Percentiles rank a stretch among this genome's conserved stretches.
phyloP scores from a whole-genome alignment of 768 basidiomycete species.

The Auricularia sp. region DNA sequence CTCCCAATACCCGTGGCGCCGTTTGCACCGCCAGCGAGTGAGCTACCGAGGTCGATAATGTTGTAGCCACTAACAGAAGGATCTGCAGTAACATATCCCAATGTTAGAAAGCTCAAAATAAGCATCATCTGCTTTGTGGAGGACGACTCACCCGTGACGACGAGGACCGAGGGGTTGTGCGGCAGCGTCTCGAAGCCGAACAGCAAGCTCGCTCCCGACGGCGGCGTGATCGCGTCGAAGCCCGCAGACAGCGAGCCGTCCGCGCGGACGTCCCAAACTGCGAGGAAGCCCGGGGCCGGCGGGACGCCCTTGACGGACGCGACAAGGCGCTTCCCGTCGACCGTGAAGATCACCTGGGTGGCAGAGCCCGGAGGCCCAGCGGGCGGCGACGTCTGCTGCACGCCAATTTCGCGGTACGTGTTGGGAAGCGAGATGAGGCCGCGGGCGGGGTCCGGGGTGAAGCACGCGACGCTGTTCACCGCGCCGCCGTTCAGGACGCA shows the following conservation, averaged over 20 bases:
- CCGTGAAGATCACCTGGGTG: slow-evolving; percentile 38
- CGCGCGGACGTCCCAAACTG: slow-evolving; percentile 36
- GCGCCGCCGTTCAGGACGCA: slow-evolving; percentile 37
- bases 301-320: slow-evolving; percentile 43
- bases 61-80: slow-evolving; percentile 20
- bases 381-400: slow-evolving; percentile 44
- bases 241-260: slow-evolving; percentile 37
- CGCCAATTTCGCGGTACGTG: slow-evolving; percentile 32
- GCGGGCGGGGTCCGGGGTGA: slow-evolving; percentile 30
- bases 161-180: neutral
- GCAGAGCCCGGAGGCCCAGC: slow-evolving; percentile 37
- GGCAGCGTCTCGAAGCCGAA: slow-evolving; percentile 32
- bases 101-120: too few species aligned
- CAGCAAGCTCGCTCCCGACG: slow-evolving; percentile 34
- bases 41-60: slow-evolving; percentile 18
- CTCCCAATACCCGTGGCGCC: neutral
- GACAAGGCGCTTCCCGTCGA: slow-evolving; percentile 34
- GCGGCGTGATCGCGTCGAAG: slow-evolving; percentile 27
- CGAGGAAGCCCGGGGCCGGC: slow-evolving; percentile 37
- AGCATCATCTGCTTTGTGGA: neutral
- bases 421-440: slow-evolving; percentile 32
- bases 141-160: neutral
- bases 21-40: slow-evolving; percentile 1
- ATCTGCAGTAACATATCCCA: slow-evolving; percentile 10
- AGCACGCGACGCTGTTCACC: slow-evolving; percentile 31